Evolutionary conservation across 1,284 basidiomycete genomes (phyloP), one percentile per base, ranked within the genome.

Genomic region (Fomitopsis pinicola): DNA sequence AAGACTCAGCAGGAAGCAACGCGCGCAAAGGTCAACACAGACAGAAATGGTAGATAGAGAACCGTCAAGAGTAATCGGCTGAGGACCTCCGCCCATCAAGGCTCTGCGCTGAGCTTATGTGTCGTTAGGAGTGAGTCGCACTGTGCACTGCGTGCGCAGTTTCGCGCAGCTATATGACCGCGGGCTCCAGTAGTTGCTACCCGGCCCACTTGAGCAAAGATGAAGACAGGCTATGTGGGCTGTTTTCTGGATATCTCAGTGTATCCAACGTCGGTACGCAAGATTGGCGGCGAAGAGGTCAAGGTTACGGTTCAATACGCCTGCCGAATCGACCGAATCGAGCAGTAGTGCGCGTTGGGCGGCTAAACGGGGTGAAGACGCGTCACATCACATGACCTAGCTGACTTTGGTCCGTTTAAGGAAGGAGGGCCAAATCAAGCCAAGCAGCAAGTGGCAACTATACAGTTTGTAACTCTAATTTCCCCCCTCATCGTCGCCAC

Each of bases 41-140:
- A 82, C 80, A 62, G 80, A 82, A 63, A 75, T 62, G 42, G 76
- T 73, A 6, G 80, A 82, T n/a, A 81, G 66, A 46, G 71, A 64
- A 33, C 75, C 71, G 67, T 78, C 75, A 56, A 73, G 76, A 53
- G 72, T 67, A 54, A 72, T 73, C 54, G 71, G 64, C 36, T 66
- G 68, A 44, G 72, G 70, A 63, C 68, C 72, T 55, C 71, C 66
- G 60, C 67, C 61, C 67, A 69, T 71, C 67, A 72, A 67, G 63
- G 60, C 48, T 59, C 45, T 44, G 10, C 15, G 28, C 17, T 48
- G n/a, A 42, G 38, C 28, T 59, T 54, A 63, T 64, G 67, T 66
- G 61, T 52, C 62, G 58, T 40, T 58, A 59, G 15, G 59, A 55
- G 45, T 64, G 59, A 50, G 35, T 30, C 59, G 56, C 58, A 50